Base-by-base conservation (phyloP, 768 basidiomycete species). In the Agrocybe praecox region DNA sequence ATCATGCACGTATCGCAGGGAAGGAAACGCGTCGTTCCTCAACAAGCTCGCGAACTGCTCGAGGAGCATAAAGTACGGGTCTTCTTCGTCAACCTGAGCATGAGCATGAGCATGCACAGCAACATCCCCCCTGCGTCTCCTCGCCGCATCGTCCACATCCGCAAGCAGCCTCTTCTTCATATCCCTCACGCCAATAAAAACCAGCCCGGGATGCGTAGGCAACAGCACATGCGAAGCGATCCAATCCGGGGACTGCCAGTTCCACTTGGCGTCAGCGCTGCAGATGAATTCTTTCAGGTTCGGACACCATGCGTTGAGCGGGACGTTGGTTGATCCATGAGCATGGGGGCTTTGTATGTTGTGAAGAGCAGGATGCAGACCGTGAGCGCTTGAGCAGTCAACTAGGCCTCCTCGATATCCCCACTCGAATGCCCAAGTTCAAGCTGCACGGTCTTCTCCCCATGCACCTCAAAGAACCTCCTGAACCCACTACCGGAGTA, bases 171-270 rank as follows among this genome's bases (percentile, higher is more conserved):
- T 78, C 58, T 80, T 79, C 68, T 89, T 85, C 65, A 90, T 84
- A 62, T 87, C 88, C 18, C 88, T 79, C 55, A 91, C 85, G 10
- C 87, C 89, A 54, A 90, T 90, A 52, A 90, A 76, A 67, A 84
- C 72, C 11, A 91, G 68, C 7, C 73, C 74, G 0, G 82, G 80
- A 64, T 91, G 89, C 1, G 83, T 67, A 17, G 88, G 86, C 19
- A 91, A 77, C 6, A 91, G 72, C 40, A 88, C 76, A 53, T 91
- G 89, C 2, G 89, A 88, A 14, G 89, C 87, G 63, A 90, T 90
- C 89, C 89, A 90, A 65, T 91, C 88, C 0, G 89, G 89, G 50
- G 75, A 78, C 62, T 84, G 79, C 89, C 89, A 90, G 59, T 90
- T 87, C 89, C 89, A 91, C 63, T 88, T 88, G 0, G 88, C 89